These are phyloP conservation scores for Pelargonium australe DNA, from an alignment of 441 rosid genomes.

Conservation along the genomic window DNA sequence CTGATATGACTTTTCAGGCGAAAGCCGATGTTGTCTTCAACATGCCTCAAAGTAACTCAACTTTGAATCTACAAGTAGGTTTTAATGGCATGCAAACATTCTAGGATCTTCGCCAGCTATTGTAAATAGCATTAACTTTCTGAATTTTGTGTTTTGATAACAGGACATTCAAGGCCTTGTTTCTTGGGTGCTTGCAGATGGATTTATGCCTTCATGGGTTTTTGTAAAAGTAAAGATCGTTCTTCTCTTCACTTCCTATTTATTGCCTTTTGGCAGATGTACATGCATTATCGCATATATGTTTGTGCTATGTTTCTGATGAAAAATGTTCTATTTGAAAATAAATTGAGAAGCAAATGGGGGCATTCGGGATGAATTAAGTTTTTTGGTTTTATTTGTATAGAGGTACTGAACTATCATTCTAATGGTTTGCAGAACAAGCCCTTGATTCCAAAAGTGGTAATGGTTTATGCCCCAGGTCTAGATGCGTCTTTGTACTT, in stretches of 20 bases:
- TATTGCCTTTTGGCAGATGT: background rate
- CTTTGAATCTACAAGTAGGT: constrained; percentile 68
- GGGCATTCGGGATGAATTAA: background rate
- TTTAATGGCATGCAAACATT: constrained; percentile 7
- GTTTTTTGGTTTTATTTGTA: constrained; percentile 2
- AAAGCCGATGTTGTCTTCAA: constrained; percentile 74
- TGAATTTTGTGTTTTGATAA: constrained; percentile 19
- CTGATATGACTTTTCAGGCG: constrained; percentile 44
- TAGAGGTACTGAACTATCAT: constrained; percentile 12
- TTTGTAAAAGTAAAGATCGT: constrained; percentile 59
- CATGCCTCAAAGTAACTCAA: constrained; percentile 45
- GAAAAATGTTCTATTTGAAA: background rate
- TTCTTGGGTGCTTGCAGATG: constrained; percentile 93
- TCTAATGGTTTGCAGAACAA: constrained; percentile 62
- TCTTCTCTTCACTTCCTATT: background rate
- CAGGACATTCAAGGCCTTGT: constrained; percentile 96
- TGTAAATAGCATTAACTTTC: constrained; percentile 8
- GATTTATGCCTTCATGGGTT: constrained; percentile 90
- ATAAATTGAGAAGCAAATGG: background rate
- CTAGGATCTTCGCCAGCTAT: background rate
- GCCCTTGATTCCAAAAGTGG: constrained; percentile 88
- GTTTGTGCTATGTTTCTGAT: background rate
- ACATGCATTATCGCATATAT: too few species aligned
- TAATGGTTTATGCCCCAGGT: constrained; percentile 86
- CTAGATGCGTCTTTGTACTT: constrained; percentile 81